Percentiles rank a stretch among this genome's conserved stretches.
phyloP scores from a whole-genome alignment of 768 basidiomycete species.

The Jaapia argillacea region DNA sequence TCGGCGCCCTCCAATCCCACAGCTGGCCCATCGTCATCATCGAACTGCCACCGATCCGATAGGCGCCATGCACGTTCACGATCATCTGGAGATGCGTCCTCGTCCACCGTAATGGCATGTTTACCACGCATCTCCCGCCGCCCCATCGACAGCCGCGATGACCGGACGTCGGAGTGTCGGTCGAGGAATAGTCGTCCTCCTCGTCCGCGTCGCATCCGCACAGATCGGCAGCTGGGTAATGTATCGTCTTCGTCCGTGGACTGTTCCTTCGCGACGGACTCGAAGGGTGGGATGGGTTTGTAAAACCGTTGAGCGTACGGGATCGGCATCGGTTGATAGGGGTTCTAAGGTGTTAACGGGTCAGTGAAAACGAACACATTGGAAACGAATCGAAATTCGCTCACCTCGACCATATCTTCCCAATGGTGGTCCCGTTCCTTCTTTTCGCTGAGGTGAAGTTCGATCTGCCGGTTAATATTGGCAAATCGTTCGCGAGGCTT shows the following conservation, averaged over 20 bases:
- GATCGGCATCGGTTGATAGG: conserved; percentile 56
- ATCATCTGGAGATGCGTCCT: conserved; percentile 1
- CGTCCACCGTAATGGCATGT: background rate
- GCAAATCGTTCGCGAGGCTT: conserved; percentile 58
- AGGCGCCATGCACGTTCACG: conserved; percentile 31
- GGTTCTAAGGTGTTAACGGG: conserved; percentile 37
- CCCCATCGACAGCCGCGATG: no score
- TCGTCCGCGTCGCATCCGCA: conserved; percentile 74
- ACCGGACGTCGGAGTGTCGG: conserved; percentile 35
- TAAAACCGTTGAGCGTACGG: conserved; percentile 57
- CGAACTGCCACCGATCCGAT: conserved; percentile 59
- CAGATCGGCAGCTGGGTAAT: no score
- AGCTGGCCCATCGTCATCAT: conserved; percentile 50
- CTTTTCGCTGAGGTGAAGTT: conserved; percentile 41
- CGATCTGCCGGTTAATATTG: conserved; percentile 51
- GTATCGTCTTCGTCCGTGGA: no score
- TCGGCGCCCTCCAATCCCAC: conserved; percentile 50
- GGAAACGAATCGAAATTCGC: conserved; percentile 11
- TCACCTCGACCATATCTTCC: conserved; percentile 82
- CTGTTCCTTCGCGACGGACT: no score
- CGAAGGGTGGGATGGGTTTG: conserved; percentile 43
- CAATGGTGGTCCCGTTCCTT: conserved; percentile 73
- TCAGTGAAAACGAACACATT: conserved; percentile 3
- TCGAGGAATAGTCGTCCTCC: conserved; percentile 75
- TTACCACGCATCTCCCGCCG: no score